Conservation (phyloP, 1,284 basidiomycete genomes). For the Moesziomyces sp. region DNA sequence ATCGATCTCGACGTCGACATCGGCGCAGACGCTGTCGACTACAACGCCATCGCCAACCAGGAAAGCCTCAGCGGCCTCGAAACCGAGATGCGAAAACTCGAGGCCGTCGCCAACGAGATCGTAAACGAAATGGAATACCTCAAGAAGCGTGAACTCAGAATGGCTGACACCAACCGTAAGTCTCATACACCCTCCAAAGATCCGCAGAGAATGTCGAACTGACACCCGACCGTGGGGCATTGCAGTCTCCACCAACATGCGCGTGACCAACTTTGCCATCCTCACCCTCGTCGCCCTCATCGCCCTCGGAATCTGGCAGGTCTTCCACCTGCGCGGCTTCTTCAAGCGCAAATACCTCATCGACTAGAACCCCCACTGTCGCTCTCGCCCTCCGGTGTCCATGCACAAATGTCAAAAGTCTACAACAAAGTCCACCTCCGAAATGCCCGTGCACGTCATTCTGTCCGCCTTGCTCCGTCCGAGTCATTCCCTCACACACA, state of each 20-base stretch:
- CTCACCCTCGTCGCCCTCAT: conserved; percentile 83
- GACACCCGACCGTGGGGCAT: background rate
- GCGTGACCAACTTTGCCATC: conserved; percentile 93
- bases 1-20: conserved; percentile 96
- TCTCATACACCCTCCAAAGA: conserved; percentile 33
- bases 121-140: conserved; percentile 93
- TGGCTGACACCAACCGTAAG: conserved; percentile 91
- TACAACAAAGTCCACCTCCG: too few species aligned
- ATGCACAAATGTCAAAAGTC: background rate
- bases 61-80: conserved; percentile 94
- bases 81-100: conserved; percentile 97
- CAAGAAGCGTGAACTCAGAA: conserved; percentile 86
- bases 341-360: conserved; percentile 98
- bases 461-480: too few species aligned
- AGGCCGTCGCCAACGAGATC: conserved; percentile 92
- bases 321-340: conserved; percentile 89
- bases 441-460: too few species aligned
- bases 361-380: conserved; percentile 72
- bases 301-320: conserved; percentile 91
- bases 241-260: conserved; percentile 86
- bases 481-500: too few species aligned
- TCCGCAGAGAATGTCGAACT: background rate
- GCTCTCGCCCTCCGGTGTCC: background rate
- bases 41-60: conserved; percentile 99
- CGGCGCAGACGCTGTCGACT: conserved; percentile 97